phyloP scores from a whole-genome alignment of 306 rosid genomes.

The Fragaria nilgerrensis region DNA sequence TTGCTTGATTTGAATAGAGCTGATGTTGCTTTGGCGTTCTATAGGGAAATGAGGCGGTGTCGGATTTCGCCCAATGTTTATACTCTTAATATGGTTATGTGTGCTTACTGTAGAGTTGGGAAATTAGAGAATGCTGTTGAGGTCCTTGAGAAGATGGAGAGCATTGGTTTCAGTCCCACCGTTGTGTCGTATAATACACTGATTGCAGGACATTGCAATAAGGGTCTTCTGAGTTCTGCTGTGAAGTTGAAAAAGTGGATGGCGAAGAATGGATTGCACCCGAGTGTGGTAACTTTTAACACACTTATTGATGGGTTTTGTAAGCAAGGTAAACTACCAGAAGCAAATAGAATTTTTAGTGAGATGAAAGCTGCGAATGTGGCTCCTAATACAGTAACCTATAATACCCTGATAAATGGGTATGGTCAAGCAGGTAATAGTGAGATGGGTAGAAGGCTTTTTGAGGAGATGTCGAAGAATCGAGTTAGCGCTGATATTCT shows the following conservation, averaged over 20 bases:
- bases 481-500: slow-evolving; percentile 61
- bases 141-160: slow-evolving; percentile 54
- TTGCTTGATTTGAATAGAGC: slow-evolving; percentile 54
- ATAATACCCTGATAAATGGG: slow-evolving; percentile 70
- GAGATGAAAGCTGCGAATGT: slow-evolving; percentile 68
- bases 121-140: slow-evolving; percentile 53
- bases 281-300: slow-evolving; percentile 64
- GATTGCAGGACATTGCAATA: slow-evolving; percentile 69
- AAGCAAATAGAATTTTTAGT: slow-evolving; percentile 57
- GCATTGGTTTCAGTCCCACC: slow-evolving; percentile 65
- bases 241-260: slow-evolving; percentile 53
- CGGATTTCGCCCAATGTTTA: slow-evolving; percentile 56
- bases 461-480: slow-evolving; percentile 67
- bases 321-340: slow-evolving; percentile 59
- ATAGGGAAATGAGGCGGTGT: slow-evolving; percentile 43
- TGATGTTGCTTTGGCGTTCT: slow-evolving; percentile 50
- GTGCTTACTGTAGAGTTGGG: slow-evolving; percentile 62
- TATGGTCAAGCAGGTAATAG: slow-evolving; percentile 52
- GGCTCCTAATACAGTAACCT: slow-evolving; percentile 62
- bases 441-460: slow-evolving; percentile 59
- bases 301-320: slow-evolving; percentile 69
- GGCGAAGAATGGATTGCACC: slow-evolving; percentile 51
- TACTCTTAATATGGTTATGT: slow-evolving; percentile 69
- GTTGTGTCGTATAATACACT: slow-evolving; percentile 60
- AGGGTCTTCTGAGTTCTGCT: slow-evolving; percentile 58